phyloP scores from a whole-genome alignment of 192 early-diverging fungal species.

The Jimgerdemannia flammicorona region DNA sequence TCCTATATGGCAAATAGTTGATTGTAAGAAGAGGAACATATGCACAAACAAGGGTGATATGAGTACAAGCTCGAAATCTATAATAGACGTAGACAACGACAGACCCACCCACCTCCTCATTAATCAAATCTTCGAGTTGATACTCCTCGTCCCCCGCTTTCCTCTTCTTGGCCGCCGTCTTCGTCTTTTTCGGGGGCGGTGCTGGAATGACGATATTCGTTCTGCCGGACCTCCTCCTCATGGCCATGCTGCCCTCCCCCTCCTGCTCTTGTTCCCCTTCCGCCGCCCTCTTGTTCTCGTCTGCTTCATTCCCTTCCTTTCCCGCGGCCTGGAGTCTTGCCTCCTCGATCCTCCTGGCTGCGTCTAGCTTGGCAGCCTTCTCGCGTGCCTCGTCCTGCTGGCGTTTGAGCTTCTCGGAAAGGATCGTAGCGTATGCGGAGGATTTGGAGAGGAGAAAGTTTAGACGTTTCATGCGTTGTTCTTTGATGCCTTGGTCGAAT shows the following conservation, averaged over 20 bases:
- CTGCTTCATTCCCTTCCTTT: neutral
- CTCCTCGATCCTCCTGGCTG: conserved; percentile 6
- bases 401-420: conserved; percentile 70
- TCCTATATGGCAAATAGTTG: conserved; percentile 11
- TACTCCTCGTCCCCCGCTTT: conserved; percentile 45
- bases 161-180: conserved; percentile 38
- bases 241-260: neutral
- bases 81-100: neutral
- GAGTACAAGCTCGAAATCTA: too few relatives aligned
- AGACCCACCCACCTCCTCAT: conserved; percentile 30
- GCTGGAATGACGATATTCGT: neutral
- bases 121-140: conserved; percentile 45
- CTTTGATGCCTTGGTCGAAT: conserved; percentile 53
- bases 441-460: conserved; percentile 82
- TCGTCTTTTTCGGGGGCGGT: neutral
- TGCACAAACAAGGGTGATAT: neutral
- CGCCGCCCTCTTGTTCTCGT: conserved; percentile 18
- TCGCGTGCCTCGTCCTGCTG: conserved; percentile 67
- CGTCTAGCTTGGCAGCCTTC: conserved; percentile 25
- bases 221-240: conserved; percentile 2
- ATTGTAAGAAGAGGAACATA: neutral
- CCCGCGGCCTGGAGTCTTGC: neutral
- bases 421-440: conserved; percentile 73
- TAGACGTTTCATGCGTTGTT: conserved; percentile 68
- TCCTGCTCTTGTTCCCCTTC: neutral